These are phyloP conservation scores for Cytospora leucostoma DNA, from an alignment of 2,329 filamentous ascomycete genomes.

Conservation along the genomic window DNA sequence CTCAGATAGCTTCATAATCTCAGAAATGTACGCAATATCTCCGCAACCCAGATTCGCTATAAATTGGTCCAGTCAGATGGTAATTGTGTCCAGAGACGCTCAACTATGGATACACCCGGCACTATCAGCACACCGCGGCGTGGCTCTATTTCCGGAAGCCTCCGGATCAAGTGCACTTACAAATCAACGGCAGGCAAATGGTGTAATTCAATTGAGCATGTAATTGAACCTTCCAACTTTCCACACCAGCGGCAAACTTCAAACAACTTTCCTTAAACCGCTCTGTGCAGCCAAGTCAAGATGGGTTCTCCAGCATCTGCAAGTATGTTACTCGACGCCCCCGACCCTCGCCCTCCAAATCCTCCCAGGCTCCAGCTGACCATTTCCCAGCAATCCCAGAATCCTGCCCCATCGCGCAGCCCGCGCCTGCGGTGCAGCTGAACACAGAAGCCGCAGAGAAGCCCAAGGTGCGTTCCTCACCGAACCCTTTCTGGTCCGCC, in stretches of 20 bases:
- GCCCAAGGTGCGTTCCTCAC: conserved; percentile 20
- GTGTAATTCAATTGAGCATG: conserved; percentile 16
- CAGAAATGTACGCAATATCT: no score
- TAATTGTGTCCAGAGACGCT: neutral
- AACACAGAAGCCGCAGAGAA: conserved; percentile 19
- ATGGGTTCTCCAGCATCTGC: conserved; percentile 24
- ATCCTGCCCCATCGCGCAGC: conserved; percentile 1
- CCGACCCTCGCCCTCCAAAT: neutral
- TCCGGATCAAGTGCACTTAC: conserved; percentile 15
- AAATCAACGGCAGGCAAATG: conserved; percentile 27
- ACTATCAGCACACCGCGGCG: neutral
- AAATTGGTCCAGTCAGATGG: neutral
- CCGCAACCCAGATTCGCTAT: no score
- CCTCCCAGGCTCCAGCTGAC: neutral
- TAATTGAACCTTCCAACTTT: neutral
- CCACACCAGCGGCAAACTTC: neutral
- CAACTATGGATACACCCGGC: no score
- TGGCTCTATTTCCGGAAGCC: conserved; percentile 11
- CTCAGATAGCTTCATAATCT: no score
- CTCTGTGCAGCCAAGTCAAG: conserved; percentile 1
- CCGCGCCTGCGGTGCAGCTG: conserved; percentile 3
- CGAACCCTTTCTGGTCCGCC: neutral
- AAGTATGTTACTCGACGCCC: conserved; percentile 7
- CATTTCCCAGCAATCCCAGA: conserved; percentile 20
- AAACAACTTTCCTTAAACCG: neutral